Base-by-base conservation (phyloP, 805 yeast species). In the Saccharomycopsis javanensis region DNA sequence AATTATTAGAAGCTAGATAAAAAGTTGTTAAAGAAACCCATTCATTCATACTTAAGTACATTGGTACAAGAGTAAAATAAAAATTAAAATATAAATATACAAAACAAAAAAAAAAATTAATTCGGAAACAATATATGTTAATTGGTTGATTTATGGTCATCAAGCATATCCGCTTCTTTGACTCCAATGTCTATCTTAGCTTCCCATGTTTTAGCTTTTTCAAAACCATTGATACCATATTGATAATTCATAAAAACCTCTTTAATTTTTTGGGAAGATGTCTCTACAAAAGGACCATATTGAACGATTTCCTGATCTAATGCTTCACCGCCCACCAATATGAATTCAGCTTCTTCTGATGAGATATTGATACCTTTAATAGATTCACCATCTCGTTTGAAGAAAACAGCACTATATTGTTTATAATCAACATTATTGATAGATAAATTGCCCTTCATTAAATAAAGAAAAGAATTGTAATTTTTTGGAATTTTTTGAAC, bases 251-350 rank as follows among this genome's bases (percentile, higher is more conserved):
- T 64, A 64, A 87, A 83, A 0, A 88, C 94, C 64, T 85, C 71
- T 62, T 81, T 76, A 59, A 90, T 83, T 61, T 79, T 80, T 55
- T 81, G 85, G 56, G 76, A 75, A 23, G 85, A 72, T 6, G 86
- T 79, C 60, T 87, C 92, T 18, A 90, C 97, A 67, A 90, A 91
- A 13, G 97, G 97, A 16, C 97, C 97, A 67, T 89, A 85, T 67
- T 90, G 96, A 33, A 88, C 86, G 56, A 86, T 76, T 16, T 81
- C 79, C 72, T 89, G 96, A 63, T 87, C 79, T 57, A 88, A 72
- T 20, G 79, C 78, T 67, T 86, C 70, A 57, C 96, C 96, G 33
- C 89, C 94, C 61, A 88, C 74, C n/a, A 88, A 62, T 4, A 85
- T 83, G 65, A 88, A 83, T 63, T 84, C 82, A 1, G 88, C 71